Percentiles rank a stretch among this genome's conserved stretches.
phyloP scores from a whole-genome alignment of 176 grass and related monocot species.

The Eleusine indica region DNA sequence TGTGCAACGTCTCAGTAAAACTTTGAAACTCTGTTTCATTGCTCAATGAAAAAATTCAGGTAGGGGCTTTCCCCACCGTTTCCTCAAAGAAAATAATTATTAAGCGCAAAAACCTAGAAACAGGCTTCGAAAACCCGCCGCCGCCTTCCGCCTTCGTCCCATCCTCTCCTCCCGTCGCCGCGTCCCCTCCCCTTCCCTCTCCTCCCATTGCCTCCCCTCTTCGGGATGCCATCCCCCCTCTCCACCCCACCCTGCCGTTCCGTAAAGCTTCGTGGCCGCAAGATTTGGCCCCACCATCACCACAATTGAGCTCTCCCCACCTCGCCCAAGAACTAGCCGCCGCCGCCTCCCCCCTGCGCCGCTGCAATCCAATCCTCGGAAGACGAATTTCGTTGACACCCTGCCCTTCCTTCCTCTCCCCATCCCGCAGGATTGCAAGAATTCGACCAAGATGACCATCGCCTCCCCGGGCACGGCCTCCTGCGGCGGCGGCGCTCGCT shows the following conservation, averaged over 20 bases:
- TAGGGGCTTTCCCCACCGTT: too few relatives aligned
- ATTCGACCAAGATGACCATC: background rate
- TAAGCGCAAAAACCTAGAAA: too few relatives aligned
- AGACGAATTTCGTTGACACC: constrained; percentile 2
- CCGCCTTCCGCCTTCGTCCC: background rate
- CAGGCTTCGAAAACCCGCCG: background rate
- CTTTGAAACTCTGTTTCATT: too few relatives aligned
- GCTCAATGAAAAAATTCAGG: too few relatives aligned
- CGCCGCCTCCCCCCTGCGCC: background rate
- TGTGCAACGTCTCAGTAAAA: too few relatives aligned
- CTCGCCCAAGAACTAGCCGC: background rate
- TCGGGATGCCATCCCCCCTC: background rate
- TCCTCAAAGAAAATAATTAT: too few relatives aligned
- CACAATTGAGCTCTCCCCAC: background rate
- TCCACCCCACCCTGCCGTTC: background rate
- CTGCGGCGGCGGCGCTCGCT: background rate
- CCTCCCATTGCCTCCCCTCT: background rate
- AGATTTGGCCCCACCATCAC: constrained; percentile 9
- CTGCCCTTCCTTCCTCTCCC: background rate
- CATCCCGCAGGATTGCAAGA: background rate
- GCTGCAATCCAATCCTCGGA: background rate
- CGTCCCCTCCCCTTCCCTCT: background rate
- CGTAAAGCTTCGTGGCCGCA: background rate
- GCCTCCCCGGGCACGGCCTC: background rate
- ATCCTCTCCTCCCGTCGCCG: background rate